phyloP scores from a whole-genome alignment of 345 rosid genomes.

The Aurinia saxatilis region DNA sequence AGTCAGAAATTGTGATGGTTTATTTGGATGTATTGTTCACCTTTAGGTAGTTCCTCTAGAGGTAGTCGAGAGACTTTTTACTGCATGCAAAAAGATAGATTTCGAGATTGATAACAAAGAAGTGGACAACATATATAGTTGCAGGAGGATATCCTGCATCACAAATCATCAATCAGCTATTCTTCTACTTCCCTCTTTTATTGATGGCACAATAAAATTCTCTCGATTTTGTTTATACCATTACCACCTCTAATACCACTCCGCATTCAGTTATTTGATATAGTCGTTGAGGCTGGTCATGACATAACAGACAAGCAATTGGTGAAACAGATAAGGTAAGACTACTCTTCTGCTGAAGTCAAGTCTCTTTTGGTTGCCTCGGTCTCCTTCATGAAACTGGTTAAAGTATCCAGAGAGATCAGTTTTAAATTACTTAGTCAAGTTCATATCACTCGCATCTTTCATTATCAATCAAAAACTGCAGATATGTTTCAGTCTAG shows the following conservation, averaged over 20 bases:
- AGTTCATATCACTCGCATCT: too few species aligned
- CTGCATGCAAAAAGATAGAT: slow-evolving; percentile 75
- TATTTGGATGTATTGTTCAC: background rate
- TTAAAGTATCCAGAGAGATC: background rate
- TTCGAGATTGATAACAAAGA: slow-evolving; percentile 86
- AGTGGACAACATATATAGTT: slow-evolving; percentile 62
- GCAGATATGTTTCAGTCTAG: background rate
- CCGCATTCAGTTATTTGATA: slow-evolving; percentile 57
- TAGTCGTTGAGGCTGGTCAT: slow-evolving; percentile 50
- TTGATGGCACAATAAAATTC: background rate
- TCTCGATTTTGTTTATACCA: background rate
- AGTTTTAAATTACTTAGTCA: too few species aligned
- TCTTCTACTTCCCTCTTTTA: background rate
- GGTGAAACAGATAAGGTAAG: slow-evolving; percentile 81
- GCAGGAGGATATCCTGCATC: slow-evolving; percentile 93
- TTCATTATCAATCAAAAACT: too few species aligned
- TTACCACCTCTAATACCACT: slow-evolving; percentile 5
- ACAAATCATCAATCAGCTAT: slow-evolving; percentile 78
- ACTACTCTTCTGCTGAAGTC: background rate
- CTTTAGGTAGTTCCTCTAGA: slow-evolving; percentile 67
- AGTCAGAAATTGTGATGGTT: background rate
- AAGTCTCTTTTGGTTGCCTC: background rate
- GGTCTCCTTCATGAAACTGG: background rate
- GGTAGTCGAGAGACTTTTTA: slow-evolving; percentile 51
- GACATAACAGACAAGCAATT: slow-evolving; percentile 78